Evolutionary conservation across 371 early-diverging fungal genomes (phyloP).

Genomic region (Blakeslea trispora): DNA sequence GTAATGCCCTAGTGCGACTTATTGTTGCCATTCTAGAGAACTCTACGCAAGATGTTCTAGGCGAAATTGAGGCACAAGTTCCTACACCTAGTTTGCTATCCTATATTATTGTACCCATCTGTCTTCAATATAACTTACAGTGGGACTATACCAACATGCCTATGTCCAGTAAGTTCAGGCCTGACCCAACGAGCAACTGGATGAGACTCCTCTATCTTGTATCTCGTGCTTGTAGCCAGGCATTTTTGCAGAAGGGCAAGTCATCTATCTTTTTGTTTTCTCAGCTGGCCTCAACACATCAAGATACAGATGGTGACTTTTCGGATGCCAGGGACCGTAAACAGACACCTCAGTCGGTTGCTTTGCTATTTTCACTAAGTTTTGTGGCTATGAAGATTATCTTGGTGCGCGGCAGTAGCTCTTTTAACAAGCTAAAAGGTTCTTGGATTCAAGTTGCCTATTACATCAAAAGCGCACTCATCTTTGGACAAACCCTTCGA

Average conservation of each 20-base stretch:
- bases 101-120: slow-evolving; percentile 54
- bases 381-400: slow-evolving; percentile 62
- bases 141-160: slow-evolving; percentile 30
- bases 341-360: slow-evolving; percentile 31
- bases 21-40: slow-evolving; percentile 59
- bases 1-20: slow-evolving; percentile 55
- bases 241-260: slow-evolving; percentile 36
- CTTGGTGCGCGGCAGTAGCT: slow-evolving; percentile 49
- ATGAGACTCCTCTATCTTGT: slow-evolving; percentile 40
- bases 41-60: slow-evolving; percentile 53
- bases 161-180: slow-evolving; percentile 22
- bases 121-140: slow-evolving; percentile 50
- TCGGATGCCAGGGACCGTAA: slow-evolving; percentile 42
- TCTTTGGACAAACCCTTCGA: slow-evolving; percentile 38
- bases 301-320: slow-evolving; percentile 13
- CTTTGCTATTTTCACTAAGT: slow-evolving; percentile 43
- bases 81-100: slow-evolving; percentile 51
- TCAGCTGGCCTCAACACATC: slow-evolving; percentile 21
- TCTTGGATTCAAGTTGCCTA: slow-evolving; percentile 48
- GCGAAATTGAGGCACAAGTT: slow-evolving; percentile 47
- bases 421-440: slow-evolving; percentile 44
- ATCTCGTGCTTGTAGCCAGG: slow-evolving; percentile 42
- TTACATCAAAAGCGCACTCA: slow-evolving; percentile 37
- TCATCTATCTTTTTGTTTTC: slow-evolving; percentile 45
- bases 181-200: slow-evolving; percentile 47